Evolutionary conservation across 768 basidiomycete genomes (phyloP), one percentile per base, ranked within the genome.

Genomic region (Kwoniella bestiolae): DNA sequence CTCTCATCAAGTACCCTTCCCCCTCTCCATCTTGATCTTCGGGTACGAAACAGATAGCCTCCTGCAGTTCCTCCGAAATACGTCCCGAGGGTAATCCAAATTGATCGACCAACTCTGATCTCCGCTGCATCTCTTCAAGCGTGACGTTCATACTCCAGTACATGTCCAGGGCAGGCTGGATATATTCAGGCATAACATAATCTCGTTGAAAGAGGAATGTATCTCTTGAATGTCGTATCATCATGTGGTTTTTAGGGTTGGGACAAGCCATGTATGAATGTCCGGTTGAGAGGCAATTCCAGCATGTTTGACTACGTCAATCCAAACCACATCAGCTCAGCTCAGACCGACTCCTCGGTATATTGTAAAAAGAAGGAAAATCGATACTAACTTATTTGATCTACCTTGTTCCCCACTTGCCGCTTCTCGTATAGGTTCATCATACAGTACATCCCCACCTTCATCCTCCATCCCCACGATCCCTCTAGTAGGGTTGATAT

Each of bases 271-370:
- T 38, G 44, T 62, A 31, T 3, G 56, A 21, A 53, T 78, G 76
- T 7, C 76, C 76, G 34, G 64, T 50, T 47, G 66, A 49, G 1
- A 66, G 62, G 56, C 76, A 78, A 34, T 73, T 74, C 72, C 74
- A 75, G 49, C 76, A 78, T 64, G 62, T 14, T 51, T 65, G 65
- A 16, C 63, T 71, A 38, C 34, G n/a, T 59, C 46, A 12, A 23
- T 34, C 55, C 3, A 23, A 58, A 45, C 12, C 29, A 58, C 56
- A 49, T 60, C 29, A 52, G 35, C 38, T 41, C 9, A 38, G 32
- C 26, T n/a, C n/a, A n/a, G n/a, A n/a, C n/a, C n/a, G n/a, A n/a
- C n/a, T n/a, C n/a, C n/a, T n/a, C n/a, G 38, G 5, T 38, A 38
- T 38, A 4, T 11, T 16, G 31, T 38, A 25, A 44, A 8, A 18